phyloP scores from a whole-genome alignment of 176 grass and related monocot species.

The Aegilops umbellulata region DNA sequence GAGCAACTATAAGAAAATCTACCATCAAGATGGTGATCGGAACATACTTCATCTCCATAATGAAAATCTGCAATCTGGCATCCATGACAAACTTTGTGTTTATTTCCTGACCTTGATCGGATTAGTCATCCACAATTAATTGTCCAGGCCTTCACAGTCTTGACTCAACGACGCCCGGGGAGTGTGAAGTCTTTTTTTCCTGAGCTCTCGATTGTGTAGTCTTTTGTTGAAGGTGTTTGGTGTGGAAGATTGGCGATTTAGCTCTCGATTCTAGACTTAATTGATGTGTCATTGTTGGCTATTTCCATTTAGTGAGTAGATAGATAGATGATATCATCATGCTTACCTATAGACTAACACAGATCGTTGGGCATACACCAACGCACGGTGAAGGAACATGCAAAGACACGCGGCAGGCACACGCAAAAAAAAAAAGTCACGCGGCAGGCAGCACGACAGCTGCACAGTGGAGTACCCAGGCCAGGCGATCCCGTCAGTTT shows the following conservation, averaged over 20 bases:
- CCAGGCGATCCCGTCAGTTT: slow-evolving; percentile 1
- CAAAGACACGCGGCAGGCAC: not conserved
- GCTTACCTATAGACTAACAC: not conserved
- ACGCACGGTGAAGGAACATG: not conserved
- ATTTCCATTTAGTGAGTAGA: no score
- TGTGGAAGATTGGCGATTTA: not conserved
- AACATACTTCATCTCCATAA: not conserved
- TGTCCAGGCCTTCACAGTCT: not conserved
- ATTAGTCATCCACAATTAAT: not conserved
- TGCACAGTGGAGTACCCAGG: not conserved
- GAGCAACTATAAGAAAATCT: no score
- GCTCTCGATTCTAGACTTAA: not conserved
- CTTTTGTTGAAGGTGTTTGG: not conserved
- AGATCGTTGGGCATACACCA: not conserved
- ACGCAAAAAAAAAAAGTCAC: no score
- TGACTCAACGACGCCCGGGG: accelerated
- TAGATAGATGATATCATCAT: not conserved
- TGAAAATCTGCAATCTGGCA: not conserved
- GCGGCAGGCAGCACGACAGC: not conserved
- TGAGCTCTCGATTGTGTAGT: not conserved
- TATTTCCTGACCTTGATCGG: not conserved
- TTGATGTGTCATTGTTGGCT: no score
- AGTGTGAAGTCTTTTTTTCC: no score
- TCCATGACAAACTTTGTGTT: not conserved
- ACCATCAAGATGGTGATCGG: no score